Evolutionary conservation across 495 filamentous ascomycete species (phyloP).

Genomic region (Aspergillus bertholletiae): DNA sequence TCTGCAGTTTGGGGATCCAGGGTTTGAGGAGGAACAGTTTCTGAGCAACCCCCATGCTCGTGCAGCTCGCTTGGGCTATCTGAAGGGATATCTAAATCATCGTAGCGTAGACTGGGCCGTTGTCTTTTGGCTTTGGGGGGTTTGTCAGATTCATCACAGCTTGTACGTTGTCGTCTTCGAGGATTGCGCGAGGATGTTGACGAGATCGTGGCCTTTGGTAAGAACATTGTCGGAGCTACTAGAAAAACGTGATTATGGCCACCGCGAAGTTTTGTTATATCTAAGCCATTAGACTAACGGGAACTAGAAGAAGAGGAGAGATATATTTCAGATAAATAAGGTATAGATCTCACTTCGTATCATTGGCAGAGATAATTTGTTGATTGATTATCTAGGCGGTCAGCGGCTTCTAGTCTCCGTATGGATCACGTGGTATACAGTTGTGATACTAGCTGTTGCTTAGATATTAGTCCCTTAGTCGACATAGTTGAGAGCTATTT

Average conservation of each 20-base stretch:
- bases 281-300: not conserved
- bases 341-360: too few relatives aligned
- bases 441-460: not conserved
- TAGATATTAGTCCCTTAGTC: not conserved
- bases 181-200: slow-evolving; percentile 53
- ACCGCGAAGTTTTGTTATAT: not conserved
- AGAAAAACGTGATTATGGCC: not conserved
- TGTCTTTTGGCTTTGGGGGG: slow-evolving; percentile 71
- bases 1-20: slow-evolving; percentile 6
- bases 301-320: not conserved
- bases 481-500: not conserved
- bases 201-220: slow-evolving; percentile 46
- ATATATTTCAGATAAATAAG: not conserved
- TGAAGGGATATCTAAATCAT: slow-evolving; percentile 40
- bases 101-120: slow-evolving; percentile 56
- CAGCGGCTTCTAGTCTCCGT: not conserved
- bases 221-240: slow-evolving; percentile 52
- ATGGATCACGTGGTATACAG: not conserved
- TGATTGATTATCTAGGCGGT: slow-evolving; percentile 8
- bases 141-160: slow-evolving; percentile 59
- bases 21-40: slow-evolving; percentile 8
- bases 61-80: slow-evolving; percentile 15
- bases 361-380: not conserved
- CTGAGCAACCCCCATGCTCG: slow-evolving; percentile 16
- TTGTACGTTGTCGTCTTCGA: slow-evolving; percentile 64